phyloP scores from a whole-genome alignment of 176 grass and related monocot genomes.

The Triticum monococcum region DNA sequence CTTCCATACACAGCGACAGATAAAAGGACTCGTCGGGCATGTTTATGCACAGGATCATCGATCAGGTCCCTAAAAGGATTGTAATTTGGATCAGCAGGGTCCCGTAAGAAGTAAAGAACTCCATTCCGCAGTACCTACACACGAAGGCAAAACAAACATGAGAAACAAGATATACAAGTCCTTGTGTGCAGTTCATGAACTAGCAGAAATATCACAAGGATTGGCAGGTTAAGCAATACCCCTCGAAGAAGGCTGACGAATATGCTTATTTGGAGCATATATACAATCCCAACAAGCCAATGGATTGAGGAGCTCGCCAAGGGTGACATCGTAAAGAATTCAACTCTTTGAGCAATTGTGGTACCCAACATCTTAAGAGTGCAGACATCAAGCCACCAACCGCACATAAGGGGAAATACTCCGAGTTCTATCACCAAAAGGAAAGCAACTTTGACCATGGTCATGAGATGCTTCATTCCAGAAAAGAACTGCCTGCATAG shows the following conservation, averaged over 20 bases:
- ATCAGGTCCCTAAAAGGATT: slow-evolving; percentile 97
- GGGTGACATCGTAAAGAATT: slow-evolving; percentile 84
- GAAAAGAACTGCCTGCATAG: slow-evolving; percentile 79
- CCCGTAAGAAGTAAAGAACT: slow-evolving; percentile 96
- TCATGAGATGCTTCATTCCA: slow-evolving; percentile 94
- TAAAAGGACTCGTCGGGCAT: slow-evolving; percentile 85
- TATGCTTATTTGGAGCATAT: slow-evolving; percentile 99
- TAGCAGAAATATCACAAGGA: slow-evolving; percentile 9
- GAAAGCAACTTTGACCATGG: slow-evolving; percentile 97
- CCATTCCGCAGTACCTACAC: slow-evolving; percentile 79
- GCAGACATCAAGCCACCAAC: slow-evolving; percentile 99
- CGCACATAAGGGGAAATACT: slow-evolving; percentile 98
- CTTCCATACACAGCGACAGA: slow-evolving; percentile 98
- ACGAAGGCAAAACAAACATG: slow-evolving; percentile 19
- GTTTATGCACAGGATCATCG: slow-evolving; percentile 95
- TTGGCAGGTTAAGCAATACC: slow-evolving; percentile 46
- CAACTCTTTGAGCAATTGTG: slow-evolving; percentile 91
- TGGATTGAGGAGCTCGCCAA: slow-evolving; percentile 91
- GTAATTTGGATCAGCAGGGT: slow-evolving; percentile 99
- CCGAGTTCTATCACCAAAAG: slow-evolving; percentile 96
- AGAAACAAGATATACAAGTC: background rate
- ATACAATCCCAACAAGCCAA: slow-evolving; percentile 98
- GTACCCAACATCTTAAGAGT: slow-evolving; percentile 93
- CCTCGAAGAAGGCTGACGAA: slow-evolving; percentile 99
- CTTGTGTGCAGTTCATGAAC: background rate